Conservation (phyloP, 257 asterid genomes). For the Ballota nigra region DNA sequence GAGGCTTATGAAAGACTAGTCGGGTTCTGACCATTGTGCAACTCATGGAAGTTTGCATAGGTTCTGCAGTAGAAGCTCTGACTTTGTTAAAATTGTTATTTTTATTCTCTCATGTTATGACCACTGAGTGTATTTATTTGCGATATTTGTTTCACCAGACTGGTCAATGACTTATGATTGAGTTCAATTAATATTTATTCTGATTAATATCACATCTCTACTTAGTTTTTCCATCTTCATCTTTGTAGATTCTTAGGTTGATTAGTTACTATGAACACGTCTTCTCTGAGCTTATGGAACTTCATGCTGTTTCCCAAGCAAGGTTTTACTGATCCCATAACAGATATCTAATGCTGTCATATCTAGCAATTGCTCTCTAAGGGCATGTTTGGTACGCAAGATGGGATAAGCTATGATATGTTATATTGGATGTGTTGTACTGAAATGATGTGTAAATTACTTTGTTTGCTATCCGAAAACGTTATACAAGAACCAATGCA, state of each 20-base stretch:
- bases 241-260: neutral
- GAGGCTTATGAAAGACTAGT: slow-evolving; percentile 53
- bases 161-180: slow-evolving; percentile 19
- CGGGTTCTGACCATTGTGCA: slow-evolving; percentile 19
- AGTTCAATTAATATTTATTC: slow-evolving; percentile 14
- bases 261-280: neutral
- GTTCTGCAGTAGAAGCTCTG: slow-evolving; percentile 32
- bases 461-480: too few species aligned
- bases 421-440: too few species aligned
- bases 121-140: slow-evolving; percentile 19
- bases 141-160: slow-evolving; percentile 28
- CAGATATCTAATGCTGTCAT: neutral
- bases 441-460: too few species aligned
- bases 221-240: neutral
- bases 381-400: too few species aligned
- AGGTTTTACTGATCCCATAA: neutral
- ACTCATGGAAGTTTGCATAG: slow-evolving; percentile 12
- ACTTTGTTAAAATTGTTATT: slow-evolving; percentile 18
- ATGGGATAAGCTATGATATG: too few species aligned
- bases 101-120: slow-evolving; percentile 19
- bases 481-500: too few species aligned
- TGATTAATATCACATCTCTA: slow-evolving; percentile 1
- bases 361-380: too few species aligned
- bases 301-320: neutral
- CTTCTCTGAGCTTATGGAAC: neutral